These are phyloP conservation scores for Penicillium taxi DNA, from an alignment of 495 filamentous ascomycete species.

Conservation along the genomic window DNA sequence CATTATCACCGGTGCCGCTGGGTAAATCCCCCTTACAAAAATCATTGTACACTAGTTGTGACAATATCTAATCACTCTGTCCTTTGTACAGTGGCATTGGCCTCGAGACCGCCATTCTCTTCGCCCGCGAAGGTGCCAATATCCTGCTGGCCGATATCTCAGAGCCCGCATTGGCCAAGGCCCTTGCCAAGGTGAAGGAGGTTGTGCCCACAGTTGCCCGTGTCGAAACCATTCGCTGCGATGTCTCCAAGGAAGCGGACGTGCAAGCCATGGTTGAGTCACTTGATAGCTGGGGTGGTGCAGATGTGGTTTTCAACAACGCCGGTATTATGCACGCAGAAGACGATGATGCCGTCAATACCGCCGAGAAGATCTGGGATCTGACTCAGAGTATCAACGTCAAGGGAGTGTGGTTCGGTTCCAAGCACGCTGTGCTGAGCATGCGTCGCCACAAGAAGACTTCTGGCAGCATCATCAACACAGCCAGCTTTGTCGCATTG, in stretches of 20 bases:
- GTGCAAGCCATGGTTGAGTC: conserved; percentile 60
- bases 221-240: conserved; percentile 53
- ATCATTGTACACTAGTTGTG: too few species aligned
- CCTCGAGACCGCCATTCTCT: conserved; percentile 88
- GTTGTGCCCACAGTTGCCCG: conserved; percentile 52
- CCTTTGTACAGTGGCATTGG: conserved; percentile 68
- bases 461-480: conserved; percentile 82
- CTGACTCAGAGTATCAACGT: conserved; percentile 91
- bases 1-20: conserved; percentile 83
- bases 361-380: conserved; percentile 89
- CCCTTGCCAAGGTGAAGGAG: conserved; percentile 59
- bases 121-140: conserved; percentile 80
- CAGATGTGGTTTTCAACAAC: conserved; percentile 97
- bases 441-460: conserved; percentile 60
- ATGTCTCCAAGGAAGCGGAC: conserved; percentile 63
- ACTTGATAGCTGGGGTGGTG: conserved; percentile 76
- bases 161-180: conserved; percentile 59
- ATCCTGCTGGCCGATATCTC: conserved; percentile 85
- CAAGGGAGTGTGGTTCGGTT: conserved; percentile 96
- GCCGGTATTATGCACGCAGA: conserved; percentile 94
- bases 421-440: conserved; percentile 81
- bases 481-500: conserved; percentile 83
- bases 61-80: background rate
- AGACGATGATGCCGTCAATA: conserved; percentile 78
- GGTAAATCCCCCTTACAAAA: conserved; percentile 58